These are phyloP conservation scores for Xylaria venustula DNA, from an alignment of 495 filamentous ascomycete genomes.

Conservation along the genomic window DNA sequence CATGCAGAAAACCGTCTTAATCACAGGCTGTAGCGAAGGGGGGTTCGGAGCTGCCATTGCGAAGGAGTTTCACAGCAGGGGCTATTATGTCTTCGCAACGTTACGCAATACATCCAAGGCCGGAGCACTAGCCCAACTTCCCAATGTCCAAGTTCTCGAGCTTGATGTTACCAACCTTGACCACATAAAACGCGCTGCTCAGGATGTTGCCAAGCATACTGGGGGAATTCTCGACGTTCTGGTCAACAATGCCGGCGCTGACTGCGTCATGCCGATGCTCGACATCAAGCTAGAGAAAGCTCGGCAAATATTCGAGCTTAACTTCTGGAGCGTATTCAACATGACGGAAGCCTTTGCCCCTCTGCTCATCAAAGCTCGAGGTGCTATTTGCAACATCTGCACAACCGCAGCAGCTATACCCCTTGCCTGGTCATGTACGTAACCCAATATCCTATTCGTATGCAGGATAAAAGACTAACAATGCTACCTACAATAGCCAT, in stretches of 20 bases:
- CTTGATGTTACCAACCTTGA: constrained; percentile 19
- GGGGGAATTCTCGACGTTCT: constrained; percentile 44
- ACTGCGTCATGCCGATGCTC: constrained; percentile 37
- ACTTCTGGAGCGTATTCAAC: constrained; percentile 48
- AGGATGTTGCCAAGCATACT: constrained; percentile 10
- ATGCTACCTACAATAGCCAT: no score
- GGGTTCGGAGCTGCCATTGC: constrained; percentile 43
- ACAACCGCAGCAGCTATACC: no score
- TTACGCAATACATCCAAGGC: constrained; percentile 37
- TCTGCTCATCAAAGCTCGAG: constrained; percentile 42
- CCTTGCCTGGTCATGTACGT: no score
- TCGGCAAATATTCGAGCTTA: constrained; percentile 48
- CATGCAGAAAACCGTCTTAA: constrained; percentile 28
- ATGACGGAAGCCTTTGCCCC: constrained; percentile 52
- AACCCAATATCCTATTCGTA: no score
- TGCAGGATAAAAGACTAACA: no score
- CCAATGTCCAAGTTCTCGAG: constrained; percentile 27
- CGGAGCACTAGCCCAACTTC: constrained; percentile 9
- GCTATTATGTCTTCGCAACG: constrained; percentile 43
- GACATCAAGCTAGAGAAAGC: constrained; percentile 45
- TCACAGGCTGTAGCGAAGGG: constrained; percentile 49
- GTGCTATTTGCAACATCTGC: constrained; percentile 39
- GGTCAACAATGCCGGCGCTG: constrained; percentile 52
- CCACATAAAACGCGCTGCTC: constrained; percentile 10
- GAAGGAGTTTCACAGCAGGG: constrained; percentile 9